phyloP scores from a whole-genome alignment of 2,329 filamentous ascomycete genomes.

The Venturia asperata region DNA sequence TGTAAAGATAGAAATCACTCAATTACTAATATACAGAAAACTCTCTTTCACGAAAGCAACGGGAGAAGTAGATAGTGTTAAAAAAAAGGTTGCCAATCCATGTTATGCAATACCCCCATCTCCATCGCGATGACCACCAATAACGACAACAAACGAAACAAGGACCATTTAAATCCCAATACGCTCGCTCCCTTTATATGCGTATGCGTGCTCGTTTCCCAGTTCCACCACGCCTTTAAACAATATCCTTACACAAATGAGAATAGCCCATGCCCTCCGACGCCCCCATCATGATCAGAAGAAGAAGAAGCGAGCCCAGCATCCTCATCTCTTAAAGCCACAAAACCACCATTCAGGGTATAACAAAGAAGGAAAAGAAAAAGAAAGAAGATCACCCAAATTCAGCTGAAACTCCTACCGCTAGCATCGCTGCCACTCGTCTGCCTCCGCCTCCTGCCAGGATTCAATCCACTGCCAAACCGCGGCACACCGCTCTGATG shows the following conservation, averaged over 20 bases:
- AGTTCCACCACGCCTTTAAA: background rate
- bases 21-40: no score
- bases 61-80: no score
- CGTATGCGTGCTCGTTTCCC: background rate
- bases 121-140: background rate
- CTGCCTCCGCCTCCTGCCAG: constrained; percentile 14
- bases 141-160: background rate
- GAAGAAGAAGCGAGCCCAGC: no score
- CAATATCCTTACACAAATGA: background rate
- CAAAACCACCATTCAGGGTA: constrained; percentile 1
- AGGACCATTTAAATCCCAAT: background rate
- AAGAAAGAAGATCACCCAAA: background rate
- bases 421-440: constrained; percentile 14
- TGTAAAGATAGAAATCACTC: no score
- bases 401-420: constrained; percentile 1
- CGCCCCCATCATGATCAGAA: background rate
- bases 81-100: background rate
- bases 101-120: constrained; percentile 8
- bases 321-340: background rate
- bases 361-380: background rate
- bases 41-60: no score
- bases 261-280: background rate
- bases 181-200: background rate
- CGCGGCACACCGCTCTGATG: constrained; percentile 20
- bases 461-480: constrained; percentile 14